A percentile compares a stretch with the other conserved stretches of the same genome.
Conservation (phyloP, 2,329 filamentous ascomycete species). For the Calonectria honghensis region DNA sequence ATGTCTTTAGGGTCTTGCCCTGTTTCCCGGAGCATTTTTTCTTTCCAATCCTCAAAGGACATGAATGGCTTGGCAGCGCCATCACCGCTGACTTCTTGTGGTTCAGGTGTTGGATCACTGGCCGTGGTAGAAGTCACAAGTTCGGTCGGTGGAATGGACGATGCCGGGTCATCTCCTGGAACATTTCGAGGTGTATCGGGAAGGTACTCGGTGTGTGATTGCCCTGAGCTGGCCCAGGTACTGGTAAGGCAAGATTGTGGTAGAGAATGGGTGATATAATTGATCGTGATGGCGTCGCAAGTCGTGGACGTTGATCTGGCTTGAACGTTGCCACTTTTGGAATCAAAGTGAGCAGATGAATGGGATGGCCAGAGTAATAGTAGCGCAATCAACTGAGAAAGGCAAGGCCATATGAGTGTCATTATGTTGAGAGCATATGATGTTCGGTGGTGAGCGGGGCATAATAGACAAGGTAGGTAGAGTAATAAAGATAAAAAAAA, state of each 20-base stretch:
- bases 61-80: constrained; percentile 77
- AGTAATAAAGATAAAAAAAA: too few relatives aligned
- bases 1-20: constrained; percentile 83
- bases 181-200: constrained; percentile 17
- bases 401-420: not conserved
- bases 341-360: not conserved
- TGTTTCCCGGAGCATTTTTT: constrained; percentile 89
- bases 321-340: not conserved
- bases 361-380: not conserved
- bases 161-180: constrained; percentile 32
- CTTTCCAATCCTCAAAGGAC: constrained; percentile 99
- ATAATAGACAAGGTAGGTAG: too few relatives aligned
- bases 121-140: constrained; percentile 28
- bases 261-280: constrained; percentile 87
- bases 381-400: not conserved
- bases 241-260: constrained; percentile 85
- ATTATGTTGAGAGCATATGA: not conserved
- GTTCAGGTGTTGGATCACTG: constrained; percentile 31
- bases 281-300: constrained; percentile 66
- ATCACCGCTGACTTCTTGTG: constrained; percentile 46
- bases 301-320: not conserved
- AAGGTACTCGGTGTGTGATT: constrained; percentile 43
- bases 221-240: constrained; percentile 68
- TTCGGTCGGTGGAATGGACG: constrained; percentile 33
- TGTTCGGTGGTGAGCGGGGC: too few relatives aligned